A percentile compares a stretch with the other conserved stretches of the same genome.
Conservation (phyloP, 441 rosid genomes). For the Populus hybrid region DNA sequence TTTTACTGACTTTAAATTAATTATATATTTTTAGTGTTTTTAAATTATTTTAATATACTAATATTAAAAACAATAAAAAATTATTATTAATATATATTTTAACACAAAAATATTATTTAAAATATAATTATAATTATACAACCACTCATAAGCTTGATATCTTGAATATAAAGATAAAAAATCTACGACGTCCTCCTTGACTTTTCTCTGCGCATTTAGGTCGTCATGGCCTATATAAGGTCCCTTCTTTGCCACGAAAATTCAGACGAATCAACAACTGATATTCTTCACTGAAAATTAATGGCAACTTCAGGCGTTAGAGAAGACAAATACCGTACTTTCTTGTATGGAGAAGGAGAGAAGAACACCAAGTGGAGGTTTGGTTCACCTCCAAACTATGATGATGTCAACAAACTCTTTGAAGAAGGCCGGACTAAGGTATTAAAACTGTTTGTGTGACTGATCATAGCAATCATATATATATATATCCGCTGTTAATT, state of each 20-base stretch:
- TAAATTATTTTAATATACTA: too few relatives aligned
- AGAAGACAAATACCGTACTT: conserved; percentile 42
- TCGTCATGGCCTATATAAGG: background rate
- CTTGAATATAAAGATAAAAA: background rate
- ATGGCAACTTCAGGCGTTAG: conserved; percentile 27
- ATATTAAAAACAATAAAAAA: too few relatives aligned
- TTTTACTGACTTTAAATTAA: too few relatives aligned
- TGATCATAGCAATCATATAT: background rate
- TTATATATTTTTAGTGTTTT: too few relatives aligned
- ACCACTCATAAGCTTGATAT: background rate
- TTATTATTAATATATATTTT: too few relatives aligned
- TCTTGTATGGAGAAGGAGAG: conserved; percentile 44
- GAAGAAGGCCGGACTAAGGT: conserved; percentile 58
- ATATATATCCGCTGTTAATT: background rate
- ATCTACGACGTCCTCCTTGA: background rate
- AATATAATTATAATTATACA: too few relatives aligned
- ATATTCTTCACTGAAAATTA: background rate
- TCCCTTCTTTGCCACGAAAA: background rate
- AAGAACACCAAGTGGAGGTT: conserved; percentile 46
- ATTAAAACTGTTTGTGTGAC: background rate
- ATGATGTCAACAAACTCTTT: conserved; percentile 46
- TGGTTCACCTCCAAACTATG: conserved; percentile 50
- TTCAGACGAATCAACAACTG: conserved; percentile 12
- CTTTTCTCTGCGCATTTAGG: background rate
- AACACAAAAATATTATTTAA: too few relatives aligned